Percentiles rank a stretch among this genome's conserved stretches.
Conservation (phyloP, 306 rosid species). For the Trifolium subterraneum region DNA sequence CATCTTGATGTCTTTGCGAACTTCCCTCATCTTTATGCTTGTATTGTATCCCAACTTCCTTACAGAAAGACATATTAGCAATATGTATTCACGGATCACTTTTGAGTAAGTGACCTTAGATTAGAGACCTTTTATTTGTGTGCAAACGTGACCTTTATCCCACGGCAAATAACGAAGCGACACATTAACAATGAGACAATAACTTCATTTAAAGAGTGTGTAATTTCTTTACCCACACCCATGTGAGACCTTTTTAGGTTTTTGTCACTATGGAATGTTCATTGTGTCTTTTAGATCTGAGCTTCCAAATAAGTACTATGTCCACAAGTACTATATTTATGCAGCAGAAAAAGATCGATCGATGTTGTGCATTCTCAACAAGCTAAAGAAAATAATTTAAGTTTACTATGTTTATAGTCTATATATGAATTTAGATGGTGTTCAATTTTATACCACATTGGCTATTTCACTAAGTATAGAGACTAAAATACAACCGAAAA, state of each 20-base stretch:
- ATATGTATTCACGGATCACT: constrained; percentile 64
- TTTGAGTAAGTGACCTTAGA: constrained; percentile 35
- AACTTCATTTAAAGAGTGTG: constrained; percentile 34
- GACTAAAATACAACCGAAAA: too few relatives aligned
- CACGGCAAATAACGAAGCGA: constrained; percentile 16
- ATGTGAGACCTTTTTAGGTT: constrained; percentile 45
- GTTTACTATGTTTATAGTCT: too few relatives aligned
- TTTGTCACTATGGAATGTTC: constrained; percentile 43
- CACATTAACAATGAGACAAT: constrained; percentile 32
- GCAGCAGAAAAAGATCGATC: constrained; percentile 1
- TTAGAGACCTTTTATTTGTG: constrained; percentile 20
- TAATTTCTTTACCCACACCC: constrained; percentile 9
- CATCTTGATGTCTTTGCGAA: too few relatives aligned
- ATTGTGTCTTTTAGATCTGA: constrained; percentile 27
- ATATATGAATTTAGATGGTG: too few relatives aligned
- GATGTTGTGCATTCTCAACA: not conserved
- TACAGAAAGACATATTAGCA: constrained; percentile 41
- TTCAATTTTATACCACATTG: too few relatives aligned
- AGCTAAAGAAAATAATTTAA: not conserved
- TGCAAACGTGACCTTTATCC: constrained; percentile 32
- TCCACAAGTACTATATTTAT: constrained; percentile 25
- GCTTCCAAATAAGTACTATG: constrained; percentile 37
- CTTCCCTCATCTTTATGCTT: not conserved
- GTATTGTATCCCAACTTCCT: constrained; percentile 20
- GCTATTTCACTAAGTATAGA: too few relatives aligned